Conservation (phyloP, 257 asterid genomes). For the Scutellaria minor region DNA sequence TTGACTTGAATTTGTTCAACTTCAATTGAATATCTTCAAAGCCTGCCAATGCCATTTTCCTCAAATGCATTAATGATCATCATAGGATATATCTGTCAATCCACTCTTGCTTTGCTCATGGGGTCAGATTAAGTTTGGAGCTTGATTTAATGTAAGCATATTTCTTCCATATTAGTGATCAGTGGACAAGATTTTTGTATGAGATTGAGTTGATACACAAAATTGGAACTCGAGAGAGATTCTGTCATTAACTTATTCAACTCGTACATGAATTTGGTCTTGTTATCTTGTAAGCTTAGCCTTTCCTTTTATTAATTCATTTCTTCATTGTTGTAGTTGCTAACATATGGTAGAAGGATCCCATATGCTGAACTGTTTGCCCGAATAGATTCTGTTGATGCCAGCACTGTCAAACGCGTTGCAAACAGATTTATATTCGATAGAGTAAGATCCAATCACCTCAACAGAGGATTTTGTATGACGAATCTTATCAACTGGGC, state of each 20-base stretch:
- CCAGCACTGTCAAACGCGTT: slow-evolving; percentile 77
- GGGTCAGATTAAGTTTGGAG: background rate
- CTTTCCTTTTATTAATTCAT: background rate
- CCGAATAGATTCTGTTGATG: slow-evolving; percentile 82
- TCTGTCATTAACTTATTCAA: background rate
- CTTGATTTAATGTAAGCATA: background rate
- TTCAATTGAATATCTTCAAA: background rate
- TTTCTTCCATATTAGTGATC: too few relatives aligned
- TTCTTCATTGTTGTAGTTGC: slow-evolving; percentile 58
- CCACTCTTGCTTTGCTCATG: background rate
- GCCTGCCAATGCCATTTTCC: background rate
- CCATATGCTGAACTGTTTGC: slow-evolving; percentile 84
- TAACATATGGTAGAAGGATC: slow-evolving; percentile 90
- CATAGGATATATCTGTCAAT: background rate
- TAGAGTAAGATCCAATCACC: slow-evolving; percentile 48
- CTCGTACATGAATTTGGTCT: too few relatives aligned
- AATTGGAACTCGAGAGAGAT: background rate
- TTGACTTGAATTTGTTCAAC: background rate
- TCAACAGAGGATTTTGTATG: background rate
- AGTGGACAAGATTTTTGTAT: background rate
- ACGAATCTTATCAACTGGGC: background rate
- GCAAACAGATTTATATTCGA: slow-evolving; percentile 79
- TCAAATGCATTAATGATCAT: background rate
- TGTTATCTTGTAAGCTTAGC: background rate
- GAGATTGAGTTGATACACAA: background rate